phyloP scores from a whole-genome alignment of 495 filamentous ascomycete species.

The Hamigera avellanea region DNA sequence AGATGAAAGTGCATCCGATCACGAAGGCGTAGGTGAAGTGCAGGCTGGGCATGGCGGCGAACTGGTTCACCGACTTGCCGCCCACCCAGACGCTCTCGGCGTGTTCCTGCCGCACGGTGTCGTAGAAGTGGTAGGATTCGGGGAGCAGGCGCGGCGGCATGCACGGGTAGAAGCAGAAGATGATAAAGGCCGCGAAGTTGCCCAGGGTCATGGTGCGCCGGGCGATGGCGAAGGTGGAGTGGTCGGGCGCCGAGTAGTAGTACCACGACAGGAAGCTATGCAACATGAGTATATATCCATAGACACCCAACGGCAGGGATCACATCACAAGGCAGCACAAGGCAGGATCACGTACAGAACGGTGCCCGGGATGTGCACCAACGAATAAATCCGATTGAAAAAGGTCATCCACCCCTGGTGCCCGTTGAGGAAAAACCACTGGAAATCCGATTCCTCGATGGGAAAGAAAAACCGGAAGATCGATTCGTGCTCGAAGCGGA shows the following conservation, averaged over 20 bases:
- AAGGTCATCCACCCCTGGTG: constrained; percentile 44
- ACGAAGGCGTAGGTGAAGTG: constrained; percentile 51
- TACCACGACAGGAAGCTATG: constrained; percentile 57
- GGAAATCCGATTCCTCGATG: constrained; percentile 40
- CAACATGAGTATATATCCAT: too few species aligned
- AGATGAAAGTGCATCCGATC: constrained; percentile 48
- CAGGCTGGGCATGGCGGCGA: constrained; percentile 48
- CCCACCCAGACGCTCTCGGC: constrained; percentile 50
- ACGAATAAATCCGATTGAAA: constrained; percentile 50
- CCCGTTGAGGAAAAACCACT: constrained; percentile 47
- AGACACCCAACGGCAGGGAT: too few species aligned
- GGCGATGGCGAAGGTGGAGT: constrained; percentile 42
- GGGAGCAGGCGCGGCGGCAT: constrained; percentile 56
- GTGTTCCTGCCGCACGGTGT: constrained; percentile 51
- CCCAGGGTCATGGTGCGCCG: constrained; percentile 53
- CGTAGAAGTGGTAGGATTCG: constrained; percentile 47
- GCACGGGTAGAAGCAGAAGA: constrained; percentile 51
- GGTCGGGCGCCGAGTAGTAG: constrained; percentile 47
- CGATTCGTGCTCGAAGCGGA: constrained; percentile 49
- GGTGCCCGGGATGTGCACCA: constrained; percentile 57
- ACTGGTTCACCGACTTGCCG: constrained; percentile 43
- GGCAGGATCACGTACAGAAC: constrained; percentile 54
- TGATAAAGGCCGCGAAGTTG: constrained; percentile 48
- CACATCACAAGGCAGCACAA: too few species aligned
- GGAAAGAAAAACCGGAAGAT: constrained; percentile 43